A percentile compares a stretch with the other conserved stretches of the same genome.
phyloP scores from a whole-genome alignment of 2,329 filamentous ascomycete species.

The Cephalotrichum gorgonifer region DNA sequence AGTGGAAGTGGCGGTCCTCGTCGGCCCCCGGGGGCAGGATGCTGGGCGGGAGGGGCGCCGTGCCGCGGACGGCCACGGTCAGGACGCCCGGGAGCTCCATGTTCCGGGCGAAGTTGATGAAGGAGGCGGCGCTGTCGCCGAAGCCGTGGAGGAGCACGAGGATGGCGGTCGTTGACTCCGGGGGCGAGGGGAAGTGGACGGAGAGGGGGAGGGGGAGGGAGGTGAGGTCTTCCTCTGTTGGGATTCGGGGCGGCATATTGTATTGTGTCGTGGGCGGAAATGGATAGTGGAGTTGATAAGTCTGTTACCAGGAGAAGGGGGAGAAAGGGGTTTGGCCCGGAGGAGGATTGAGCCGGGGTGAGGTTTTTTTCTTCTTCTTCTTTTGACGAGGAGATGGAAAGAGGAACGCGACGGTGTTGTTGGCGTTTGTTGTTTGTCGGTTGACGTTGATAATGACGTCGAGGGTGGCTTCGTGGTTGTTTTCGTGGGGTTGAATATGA shows the following conservation, averaged over 20 bases:
- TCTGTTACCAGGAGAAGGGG: neutral
- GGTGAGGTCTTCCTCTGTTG: constrained; percentile 38
- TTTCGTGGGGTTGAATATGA: too few species aligned
- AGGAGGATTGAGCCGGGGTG: too few species aligned
- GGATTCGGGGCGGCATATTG: constrained; percentile 28
- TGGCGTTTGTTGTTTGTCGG: too few species aligned
- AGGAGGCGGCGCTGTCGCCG: constrained; percentile 62
- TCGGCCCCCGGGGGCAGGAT: constrained; percentile 41
- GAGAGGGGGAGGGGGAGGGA: constrained; percentile 31
- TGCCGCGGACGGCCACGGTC: constrained; percentile 64
- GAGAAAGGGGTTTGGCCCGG: neutral
- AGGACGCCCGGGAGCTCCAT: constrained; percentile 68
- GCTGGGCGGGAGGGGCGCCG: constrained; percentile 56
- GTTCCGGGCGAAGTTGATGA: constrained; percentile 56
- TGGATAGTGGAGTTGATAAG: neutral
- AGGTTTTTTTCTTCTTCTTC: too few species aligned
- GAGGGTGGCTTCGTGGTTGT: too few species aligned
- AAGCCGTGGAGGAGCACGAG: constrained; percentile 78
- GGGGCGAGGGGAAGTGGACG: constrained; percentile 38
- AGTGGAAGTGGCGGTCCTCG: constrained; percentile 39
- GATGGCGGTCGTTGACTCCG: constrained; percentile 59
- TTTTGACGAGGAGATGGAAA: too few species aligned
- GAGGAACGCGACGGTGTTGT: too few species aligned
- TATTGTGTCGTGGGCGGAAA: neutral
- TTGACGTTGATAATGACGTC: too few species aligned